Base-by-base conservation (phyloP, 2,329 filamentous ascomycete species). In the Exophiala calicioides region DNA sequence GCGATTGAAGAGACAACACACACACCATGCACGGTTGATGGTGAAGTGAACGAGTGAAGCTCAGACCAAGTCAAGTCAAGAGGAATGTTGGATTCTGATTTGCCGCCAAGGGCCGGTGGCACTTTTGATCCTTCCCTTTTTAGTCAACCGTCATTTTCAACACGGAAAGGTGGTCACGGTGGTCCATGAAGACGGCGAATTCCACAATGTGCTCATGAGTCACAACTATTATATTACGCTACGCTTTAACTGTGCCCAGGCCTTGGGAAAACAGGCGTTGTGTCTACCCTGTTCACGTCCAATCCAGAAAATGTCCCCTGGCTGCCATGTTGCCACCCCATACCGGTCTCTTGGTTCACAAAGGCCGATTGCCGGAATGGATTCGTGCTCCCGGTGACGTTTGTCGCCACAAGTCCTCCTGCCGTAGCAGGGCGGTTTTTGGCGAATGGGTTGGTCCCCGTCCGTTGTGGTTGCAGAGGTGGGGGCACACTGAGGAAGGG, bases 361-460 rank as follows among this genome's bases (percentile, higher is more conserved):
- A 96, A 95, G 3, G 85, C 82, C 34, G 86, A 88, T 63, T 97
- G 90, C 12, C 93, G 81, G 77, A 97, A 97, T 1, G 93, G 93
- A 61, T 98, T 98, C 2, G 90, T 96, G 61, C 81, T 89, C 6
- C 90, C 90, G 0, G 90, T 96, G 1, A 85, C 79, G 61, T 91
- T 89, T 2, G 89, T 81, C 42, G 78, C 78, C 4, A 93, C 70
- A 37, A 77, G 65, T n/a, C 67, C 65, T 2, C 65, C 61, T 5
- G 69, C 53, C 18, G 68, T 66, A 13, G 68, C 64, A 13, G 76
- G 68, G 1, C 70, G 63, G 35, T 73, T 76, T 34, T 81, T 79
- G 15, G 83, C 79, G 61, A 88, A 88, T 0, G 85, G 85, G 59
- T 88, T 88, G 1, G 84, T 87, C 35, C 84, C 84, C 10, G 84